Evolutionary conservation across 345 rosid species (phyloP), one percentile per base, ranked within the genome.

Genomic region (Cardamine occulta): DNA sequence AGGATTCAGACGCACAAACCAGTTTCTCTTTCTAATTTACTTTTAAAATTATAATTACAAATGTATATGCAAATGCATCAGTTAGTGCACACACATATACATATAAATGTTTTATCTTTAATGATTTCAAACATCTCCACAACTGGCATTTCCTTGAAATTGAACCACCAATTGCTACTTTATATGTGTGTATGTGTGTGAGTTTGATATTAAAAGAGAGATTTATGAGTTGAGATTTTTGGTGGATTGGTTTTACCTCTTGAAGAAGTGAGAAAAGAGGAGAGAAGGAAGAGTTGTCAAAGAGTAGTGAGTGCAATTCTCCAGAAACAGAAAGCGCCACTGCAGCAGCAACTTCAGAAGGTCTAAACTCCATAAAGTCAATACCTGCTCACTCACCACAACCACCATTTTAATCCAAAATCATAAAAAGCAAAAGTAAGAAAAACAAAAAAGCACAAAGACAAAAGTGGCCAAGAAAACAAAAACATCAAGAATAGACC

Each of bases 291-390:
- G 63, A 66, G 58, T 78, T 72, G 74, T 78, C 74, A 78, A 72
- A 66, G 59, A 23, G 75, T 26, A 76, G 52, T 70, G 66, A 17
- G 31, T 59, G 42, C 26, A 59, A 35, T 29, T 72, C 73, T 59
- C 81, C 78, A 73, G 85, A 80, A 72, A 84, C 89, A 81, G 86
- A 84, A 68, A 90, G 84, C 35, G 96, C 86, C 82, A 86, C 91
- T 47, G 93, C 91, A 51, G 91, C 96, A 68, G 93, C 87, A 78
- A 88, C 81, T 79, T 90, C 96, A 74, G 86, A 88, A 64, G 96
- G 91, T 78, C 80, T 88, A 83, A 85, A 90, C 78, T 88, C 91
- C 87, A 90, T 79, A 83, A 90, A 88, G 83, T 88, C 89, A 90
- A 87, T 79, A 47, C 87, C 96, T 90, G 91, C 86, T 77, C 73